Conservation (phyloP, 2,329 filamentous ascomycete genomes). For the Chrysosphaeria jannelii region DNA sequence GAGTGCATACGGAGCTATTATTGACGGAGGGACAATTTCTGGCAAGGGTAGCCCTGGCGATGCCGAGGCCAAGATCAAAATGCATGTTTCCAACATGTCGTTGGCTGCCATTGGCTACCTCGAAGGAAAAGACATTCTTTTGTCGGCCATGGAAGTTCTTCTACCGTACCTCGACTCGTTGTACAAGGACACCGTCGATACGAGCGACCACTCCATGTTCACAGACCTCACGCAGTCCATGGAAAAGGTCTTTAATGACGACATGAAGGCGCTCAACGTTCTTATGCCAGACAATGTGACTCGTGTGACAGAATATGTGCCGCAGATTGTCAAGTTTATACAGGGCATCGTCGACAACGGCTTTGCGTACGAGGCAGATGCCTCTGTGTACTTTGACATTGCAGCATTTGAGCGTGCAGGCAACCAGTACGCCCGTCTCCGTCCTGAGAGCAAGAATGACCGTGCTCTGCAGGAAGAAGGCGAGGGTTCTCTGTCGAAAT, state of each 20-base stretch:
- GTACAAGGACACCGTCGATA: conserved; percentile 22
- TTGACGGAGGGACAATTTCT: conserved; percentile 5
- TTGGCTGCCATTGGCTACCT: conserved; percentile 5
- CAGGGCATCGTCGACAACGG: conserved; percentile 33
- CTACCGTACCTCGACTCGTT: conserved; percentile 31
- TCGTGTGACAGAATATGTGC: conserved; percentile 36
- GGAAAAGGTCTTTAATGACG: conserved; percentile 35
- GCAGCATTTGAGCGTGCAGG: conserved; percentile 32
- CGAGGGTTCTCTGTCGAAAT: conserved; percentile 30
- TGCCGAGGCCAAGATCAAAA: conserved; percentile 6
- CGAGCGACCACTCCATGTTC: conserved; percentile 34
- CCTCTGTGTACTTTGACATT: conserved; percentile 44
- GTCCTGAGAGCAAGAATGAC: conserved; percentile 38
- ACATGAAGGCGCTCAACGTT: conserved; percentile 35
- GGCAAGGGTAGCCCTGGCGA: conserved; percentile 6
- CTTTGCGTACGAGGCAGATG: conserved; percentile 31
- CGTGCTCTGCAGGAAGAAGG: conserved; percentile 33
- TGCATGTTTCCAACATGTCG: conserved; percentile 6
- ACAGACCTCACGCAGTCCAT: conserved; percentile 32
- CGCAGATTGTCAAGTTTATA: conserved; percentile 28
- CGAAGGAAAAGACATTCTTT: conserved; percentile 15
- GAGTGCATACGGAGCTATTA: conserved; percentile 5
- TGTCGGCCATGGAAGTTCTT: conserved; percentile 28
- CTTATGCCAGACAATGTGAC: conserved; percentile 31
- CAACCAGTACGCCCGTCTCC: conserved; percentile 34